Evolutionary conservation across 345 rosid species (phyloP).

Genomic region (Aurinia saxatilis): DNA sequence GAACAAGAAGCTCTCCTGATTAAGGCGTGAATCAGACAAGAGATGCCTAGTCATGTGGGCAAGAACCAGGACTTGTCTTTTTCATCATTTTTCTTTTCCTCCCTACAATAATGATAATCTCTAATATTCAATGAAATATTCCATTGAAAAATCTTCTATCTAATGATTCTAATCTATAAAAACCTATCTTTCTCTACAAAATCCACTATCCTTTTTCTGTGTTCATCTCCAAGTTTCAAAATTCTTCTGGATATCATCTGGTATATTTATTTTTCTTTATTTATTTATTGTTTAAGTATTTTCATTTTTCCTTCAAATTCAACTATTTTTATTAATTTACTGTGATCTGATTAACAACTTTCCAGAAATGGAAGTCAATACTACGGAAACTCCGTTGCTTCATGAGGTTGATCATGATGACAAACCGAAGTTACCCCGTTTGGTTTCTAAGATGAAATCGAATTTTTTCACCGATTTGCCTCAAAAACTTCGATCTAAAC

Average conservation of each 20-base stretch:
- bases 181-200: background rate
- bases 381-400: conserved; percentile 28
- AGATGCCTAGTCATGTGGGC: conserved; percentile 21
- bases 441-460: conserved; percentile 21
- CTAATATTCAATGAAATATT: background rate
- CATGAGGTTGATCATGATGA: background rate
- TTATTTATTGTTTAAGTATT: background rate
- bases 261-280: background rate
- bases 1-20: conserved; percentile 14
- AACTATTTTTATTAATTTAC: background rate
- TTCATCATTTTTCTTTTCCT: background rate
- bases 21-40: conserved; percentile 23
- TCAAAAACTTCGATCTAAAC: conserved; percentile 43
- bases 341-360: background rate
- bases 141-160: background rate
- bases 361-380: conserved; percentile 22
- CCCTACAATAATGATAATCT: background rate
- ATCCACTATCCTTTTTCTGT: conserved; percentile 1
- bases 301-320: background rate
- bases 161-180: conserved; percentile 2
- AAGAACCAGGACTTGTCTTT: conserved; percentile 14
- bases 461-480: conserved; percentile 61
- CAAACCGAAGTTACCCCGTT: background rate
- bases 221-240: background rate
- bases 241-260: background rate